These are phyloP conservation scores for Crataegus laevigata DNA, from an alignment of 306 rosid species.

Conservation along the genomic window DNA sequence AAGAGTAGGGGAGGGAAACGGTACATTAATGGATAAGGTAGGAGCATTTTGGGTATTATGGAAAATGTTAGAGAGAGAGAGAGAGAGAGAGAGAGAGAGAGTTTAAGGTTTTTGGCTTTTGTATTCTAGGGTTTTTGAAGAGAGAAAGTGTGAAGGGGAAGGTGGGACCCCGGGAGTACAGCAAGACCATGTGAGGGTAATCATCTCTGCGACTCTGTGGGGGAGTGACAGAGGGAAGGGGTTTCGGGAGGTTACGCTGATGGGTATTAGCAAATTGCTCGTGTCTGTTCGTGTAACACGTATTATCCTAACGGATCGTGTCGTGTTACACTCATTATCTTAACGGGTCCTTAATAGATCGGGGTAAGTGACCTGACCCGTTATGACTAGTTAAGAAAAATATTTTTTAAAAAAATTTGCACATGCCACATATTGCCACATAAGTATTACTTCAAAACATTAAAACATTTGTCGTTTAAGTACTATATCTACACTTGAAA, in stretches of 20 bases:
- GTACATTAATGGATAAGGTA: conserved; percentile 9
- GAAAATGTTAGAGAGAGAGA: neutral
- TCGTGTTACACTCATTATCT: too few species aligned
- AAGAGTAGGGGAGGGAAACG: neutral
- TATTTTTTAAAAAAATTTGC: too few species aligned
- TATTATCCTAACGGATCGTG: too few species aligned
- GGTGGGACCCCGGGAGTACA: conserved; percentile 22
- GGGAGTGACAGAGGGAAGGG: neutral
- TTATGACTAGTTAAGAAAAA: too few species aligned
- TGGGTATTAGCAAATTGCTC: too few species aligned
- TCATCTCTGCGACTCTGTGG: neutral
- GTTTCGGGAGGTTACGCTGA: neutral
- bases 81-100: neutral
- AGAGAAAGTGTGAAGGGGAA: neutral
- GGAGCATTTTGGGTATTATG: conserved; percentile 29
- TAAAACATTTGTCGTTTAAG: too few species aligned
- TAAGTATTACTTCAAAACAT: too few species aligned
- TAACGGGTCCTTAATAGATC: too few species aligned
- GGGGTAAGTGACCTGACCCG: too few species aligned
- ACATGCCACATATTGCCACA: too few species aligned
- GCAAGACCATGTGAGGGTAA: conserved; percentile 43
- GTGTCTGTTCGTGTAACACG: too few species aligned
- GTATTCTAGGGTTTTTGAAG: neutral
- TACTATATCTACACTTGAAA: too few species aligned
- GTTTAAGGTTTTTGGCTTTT: neutral